Evolutionary conservation across 2,329 filamentous ascomycete species (phyloP).

Genomic region (Ceratocystis ficicola): DNA sequence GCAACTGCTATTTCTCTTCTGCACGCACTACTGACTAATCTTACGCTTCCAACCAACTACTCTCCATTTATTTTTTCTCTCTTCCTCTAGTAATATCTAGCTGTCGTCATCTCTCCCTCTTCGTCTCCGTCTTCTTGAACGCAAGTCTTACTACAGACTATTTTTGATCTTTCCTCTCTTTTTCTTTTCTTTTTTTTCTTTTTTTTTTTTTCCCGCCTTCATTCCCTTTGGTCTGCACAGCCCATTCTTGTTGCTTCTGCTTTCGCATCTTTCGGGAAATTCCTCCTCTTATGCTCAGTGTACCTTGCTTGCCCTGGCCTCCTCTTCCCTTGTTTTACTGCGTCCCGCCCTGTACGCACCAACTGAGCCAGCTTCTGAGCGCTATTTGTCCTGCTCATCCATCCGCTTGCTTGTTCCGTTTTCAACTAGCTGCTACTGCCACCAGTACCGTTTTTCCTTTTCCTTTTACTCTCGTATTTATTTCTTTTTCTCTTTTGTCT

Average conservation of each 20-base stretch:
- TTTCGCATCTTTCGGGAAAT: constrained; percentile 11
- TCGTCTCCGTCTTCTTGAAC: not conserved
- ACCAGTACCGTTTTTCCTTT: not conserved
- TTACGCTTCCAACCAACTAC: no score
- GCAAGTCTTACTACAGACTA: not conserved
- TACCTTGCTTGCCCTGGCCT: not conserved
- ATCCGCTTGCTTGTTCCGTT: constrained; percentile 3
- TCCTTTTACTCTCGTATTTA: constrained; percentile 5
- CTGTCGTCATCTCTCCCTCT: not conserved
- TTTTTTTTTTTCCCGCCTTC: not conserved
- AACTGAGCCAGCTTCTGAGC: not conserved
- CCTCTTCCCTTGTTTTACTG: constrained; percentile 3
- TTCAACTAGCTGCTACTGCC: constrained; percentile 9
- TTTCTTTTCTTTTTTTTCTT: constrained; percentile 1
- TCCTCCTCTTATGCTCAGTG: constrained; percentile 7
- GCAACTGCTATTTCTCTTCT: not conserved
- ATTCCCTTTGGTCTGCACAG: constrained; percentile 6
- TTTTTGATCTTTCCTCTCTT: not conserved
- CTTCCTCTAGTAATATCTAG: not conserved
- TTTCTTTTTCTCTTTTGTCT: not conserved
- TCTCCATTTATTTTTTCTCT: constrained; percentile 6
- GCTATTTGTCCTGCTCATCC: not conserved
- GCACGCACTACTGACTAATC: not conserved
- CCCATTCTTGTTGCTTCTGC: not conserved
- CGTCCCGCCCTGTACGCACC: not conserved